These are phyloP conservation scores for Cerioporus squamosus DNA, from an alignment of 1,284 basidiomycete genomes.

Conservation along the genomic window DNA sequence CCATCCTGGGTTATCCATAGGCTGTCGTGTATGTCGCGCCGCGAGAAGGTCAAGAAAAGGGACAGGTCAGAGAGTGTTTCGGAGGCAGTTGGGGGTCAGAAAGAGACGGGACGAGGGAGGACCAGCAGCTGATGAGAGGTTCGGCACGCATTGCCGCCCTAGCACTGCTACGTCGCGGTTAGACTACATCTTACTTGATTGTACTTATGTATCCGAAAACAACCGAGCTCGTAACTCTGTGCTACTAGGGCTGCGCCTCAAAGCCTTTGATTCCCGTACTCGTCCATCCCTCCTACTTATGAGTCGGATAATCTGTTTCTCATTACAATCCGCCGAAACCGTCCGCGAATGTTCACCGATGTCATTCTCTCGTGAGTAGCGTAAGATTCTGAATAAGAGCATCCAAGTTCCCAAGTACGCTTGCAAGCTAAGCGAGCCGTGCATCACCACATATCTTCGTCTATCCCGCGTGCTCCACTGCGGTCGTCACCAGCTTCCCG, in stretches of 20 bases:
- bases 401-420: not conserved
- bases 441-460: not conserved
- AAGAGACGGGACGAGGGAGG: not conserved
- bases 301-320: not conserved
- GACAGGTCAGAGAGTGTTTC: not conserved
- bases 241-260: too few relatives aligned
- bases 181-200: too few relatives aligned
- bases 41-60: not conserved
- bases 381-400: not conserved
- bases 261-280: not conserved
- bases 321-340: too few relatives aligned
- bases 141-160: not conserved
- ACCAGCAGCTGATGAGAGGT: not conserved
- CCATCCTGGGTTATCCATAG: conserved; percentile 76
- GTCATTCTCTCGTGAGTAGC: not conserved
- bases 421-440: conserved; percentile 5
- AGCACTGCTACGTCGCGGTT: not conserved
- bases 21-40: conserved; percentile 5
- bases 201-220: not conserved
- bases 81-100: conserved; percentile 8
- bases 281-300: not conserved
- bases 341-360: too few relatives aligned
- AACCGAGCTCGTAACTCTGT: not conserved
- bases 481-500: conserved; percentile 87
- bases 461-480: conserved; percentile 89